Evolutionary conservation across 108 stramenopile species (phyloP).

Genomic region (Mediolabrus comicus): DNA sequence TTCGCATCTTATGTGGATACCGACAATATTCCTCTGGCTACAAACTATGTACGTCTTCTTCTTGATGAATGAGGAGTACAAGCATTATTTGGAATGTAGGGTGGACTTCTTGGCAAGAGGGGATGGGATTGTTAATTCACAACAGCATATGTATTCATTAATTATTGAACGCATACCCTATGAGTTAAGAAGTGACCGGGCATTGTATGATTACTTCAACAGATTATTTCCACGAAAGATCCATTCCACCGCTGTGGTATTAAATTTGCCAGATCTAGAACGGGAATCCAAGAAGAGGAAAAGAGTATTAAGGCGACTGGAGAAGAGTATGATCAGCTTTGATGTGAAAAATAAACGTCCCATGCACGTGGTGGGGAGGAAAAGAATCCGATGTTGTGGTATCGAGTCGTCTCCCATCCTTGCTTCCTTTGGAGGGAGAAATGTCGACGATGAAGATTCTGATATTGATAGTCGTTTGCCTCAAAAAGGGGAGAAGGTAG

Average conservation of each 20-base stretch:
- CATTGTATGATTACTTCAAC: slow-evolving; percentile 85
- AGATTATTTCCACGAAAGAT: slow-evolving; percentile 83
- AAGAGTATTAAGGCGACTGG: slow-evolving; percentile 66
- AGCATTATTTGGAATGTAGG: slow-evolving; percentile 60
- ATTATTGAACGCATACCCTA: slow-evolving; percentile 86
- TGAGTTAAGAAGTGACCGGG: slow-evolving; percentile 77
- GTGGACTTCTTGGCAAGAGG: slow-evolving; percentile 70
- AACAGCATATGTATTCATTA: slow-evolving; percentile 80
- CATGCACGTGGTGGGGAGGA: slow-evolving; percentile 76
- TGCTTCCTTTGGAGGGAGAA: slow-evolving; percentile 12
- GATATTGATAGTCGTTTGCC: slow-evolving; percentile 9
- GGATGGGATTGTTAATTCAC: slow-evolving; percentile 54
- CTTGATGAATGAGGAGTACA: slow-evolving; percentile 61
- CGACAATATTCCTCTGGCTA: slow-evolving; percentile 51
- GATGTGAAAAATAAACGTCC: slow-evolving; percentile 68
- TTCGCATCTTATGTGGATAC: slow-evolving; percentile 44
- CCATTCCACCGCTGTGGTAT: slow-evolving; percentile 65
- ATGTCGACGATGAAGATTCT: slow-evolving; percentile 11
- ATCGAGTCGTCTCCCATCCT: slow-evolving; percentile 67
- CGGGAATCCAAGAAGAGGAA: slow-evolving; percentile 48
- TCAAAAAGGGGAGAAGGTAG: slow-evolving; percentile 41
- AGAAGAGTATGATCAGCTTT: slow-evolving; percentile 78
- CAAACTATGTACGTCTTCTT: slow-evolving; percentile 57
- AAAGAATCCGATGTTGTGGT: slow-evolving; percentile 65
- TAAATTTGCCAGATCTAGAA: slow-evolving; percentile 85